A percentile compares a stretch with the other conserved stretches of the same genome.
These are phyloP conservation scores for Deinandra increscens DNA, from an alignment of 129 eudicot species.

Conservation along the genomic window DNA sequence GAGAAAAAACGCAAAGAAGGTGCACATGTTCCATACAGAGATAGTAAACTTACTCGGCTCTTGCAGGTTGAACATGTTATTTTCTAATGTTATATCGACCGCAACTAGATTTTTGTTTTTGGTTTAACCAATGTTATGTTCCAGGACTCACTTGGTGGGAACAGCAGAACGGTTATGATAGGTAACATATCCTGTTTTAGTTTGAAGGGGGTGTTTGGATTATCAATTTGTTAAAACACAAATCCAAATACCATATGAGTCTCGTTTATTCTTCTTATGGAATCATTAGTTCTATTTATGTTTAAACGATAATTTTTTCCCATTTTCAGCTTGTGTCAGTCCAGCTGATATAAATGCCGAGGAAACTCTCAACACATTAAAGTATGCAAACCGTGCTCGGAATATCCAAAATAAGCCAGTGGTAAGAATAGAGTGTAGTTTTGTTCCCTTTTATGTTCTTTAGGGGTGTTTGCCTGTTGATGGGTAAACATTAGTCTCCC, in stretches of 20 bases:
- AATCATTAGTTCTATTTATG: not conserved
- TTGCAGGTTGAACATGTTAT: conserved; percentile 64
- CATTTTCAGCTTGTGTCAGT: conserved; percentile 88
- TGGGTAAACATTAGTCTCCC: not conserved
- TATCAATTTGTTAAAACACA: not conserved
- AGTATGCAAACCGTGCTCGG: conserved; percentile 98
- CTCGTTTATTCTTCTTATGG: not conserved
- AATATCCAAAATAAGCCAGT: conserved; percentile 98
- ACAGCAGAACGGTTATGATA: conserved; percentile 99
- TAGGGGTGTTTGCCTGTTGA: not conserved
- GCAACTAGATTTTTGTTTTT: conserved; percentile 22
- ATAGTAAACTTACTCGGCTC: conserved; percentile 95
- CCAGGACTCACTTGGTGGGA: conserved; percentile 99
- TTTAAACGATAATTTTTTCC: conserved; percentile 2
- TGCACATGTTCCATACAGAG: conserved; percentile 94
- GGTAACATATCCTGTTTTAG: conserved; percentile 43
- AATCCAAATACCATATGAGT: not conserved
- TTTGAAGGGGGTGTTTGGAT: conserved; percentile 3
- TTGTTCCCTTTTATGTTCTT: not conserved
- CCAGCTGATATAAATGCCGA: conserved; percentile 99
- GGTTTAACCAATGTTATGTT: conserved; percentile 23
- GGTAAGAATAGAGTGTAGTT: conserved; percentile 41
- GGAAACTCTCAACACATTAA: conserved; percentile 96
- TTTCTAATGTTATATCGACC: not conserved
- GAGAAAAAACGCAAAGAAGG: conserved; percentile 97